Evolutionary conservation across 495 filamentous ascomycete species (phyloP), one percentile per base, ranked within the genome.

Genomic region (Amphirosellinia nigrospora): DNA sequence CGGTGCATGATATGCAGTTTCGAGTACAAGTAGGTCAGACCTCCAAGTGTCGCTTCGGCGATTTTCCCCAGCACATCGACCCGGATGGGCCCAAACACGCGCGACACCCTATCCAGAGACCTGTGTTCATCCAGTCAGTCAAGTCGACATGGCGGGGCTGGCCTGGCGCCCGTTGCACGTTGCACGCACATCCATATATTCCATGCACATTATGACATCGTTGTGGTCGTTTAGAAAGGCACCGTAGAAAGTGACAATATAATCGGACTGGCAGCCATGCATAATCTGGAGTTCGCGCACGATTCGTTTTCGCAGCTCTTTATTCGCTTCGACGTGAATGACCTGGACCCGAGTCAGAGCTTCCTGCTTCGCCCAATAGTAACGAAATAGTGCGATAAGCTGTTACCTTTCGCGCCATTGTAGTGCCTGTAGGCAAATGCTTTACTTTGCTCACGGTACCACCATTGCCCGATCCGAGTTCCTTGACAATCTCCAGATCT

Each of bases 51-150:
- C 0, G 96, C 94, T 83, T 98, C 96, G 7, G 96, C 94, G 70
- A 99, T 97, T 83, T 99, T 99, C n/a, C 96, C 96, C 4, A 99
- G 86, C 1, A 99, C 96, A 76, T 99, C 96, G n/a, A 99, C 94
- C 45, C 96, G 91, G 30, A 99, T 90, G 1, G 96, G 96, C 19
- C 96, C 96, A 72, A 98, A 97, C 62, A 93, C 92, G 73, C 93
- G 93, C 3, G 96, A 97, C 66, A 99, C 93, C 53, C 91, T 88
- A 80, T 99, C 96, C 32, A 99, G 87, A n/a, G 96, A 94, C 52
- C 96, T 98, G 73, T 70, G 23, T 69, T 63, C 32, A 38, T 50
- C 30, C 36, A 4, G 73, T 89, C 74, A 89, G 86, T 11, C 58
- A 34, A 26, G 23, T 32, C 21, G 38, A 46, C 32, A 13, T 23